These are phyloP conservation scores for Leersia perrieri DNA, from an alignment of 176 grass and related monocot genomes.

Conservation along the genomic window DNA sequence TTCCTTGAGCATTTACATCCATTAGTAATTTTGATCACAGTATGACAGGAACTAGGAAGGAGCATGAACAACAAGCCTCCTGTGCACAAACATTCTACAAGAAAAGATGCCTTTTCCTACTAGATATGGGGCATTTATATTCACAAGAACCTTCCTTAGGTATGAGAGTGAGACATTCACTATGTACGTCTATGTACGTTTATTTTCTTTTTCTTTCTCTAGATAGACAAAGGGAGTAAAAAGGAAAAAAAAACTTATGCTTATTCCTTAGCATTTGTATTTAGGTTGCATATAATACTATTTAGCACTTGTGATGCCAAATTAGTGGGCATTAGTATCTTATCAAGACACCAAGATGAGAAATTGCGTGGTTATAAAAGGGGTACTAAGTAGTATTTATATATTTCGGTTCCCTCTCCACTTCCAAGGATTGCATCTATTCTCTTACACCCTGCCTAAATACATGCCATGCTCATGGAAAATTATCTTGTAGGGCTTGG, in stretches of 20 bases:
- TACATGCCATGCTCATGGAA: slow-evolving; percentile 2
- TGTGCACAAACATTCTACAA: slow-evolving; percentile 1
- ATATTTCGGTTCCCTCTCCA: slow-evolving; percentile 55
- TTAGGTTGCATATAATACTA: slow-evolving; percentile 38
- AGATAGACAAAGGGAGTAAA: not conserved
- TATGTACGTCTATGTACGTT: not conserved
- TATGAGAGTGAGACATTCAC: slow-evolving; percentile 31
- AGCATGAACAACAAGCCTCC: not conserved
- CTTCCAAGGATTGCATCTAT: slow-evolving; percentile 66
- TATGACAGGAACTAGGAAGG: not conserved
- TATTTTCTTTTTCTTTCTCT: not conserved
- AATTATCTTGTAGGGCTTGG: not conserved
- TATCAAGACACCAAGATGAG: slow-evolving; percentile 22
- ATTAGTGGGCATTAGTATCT: slow-evolving; percentile 46
- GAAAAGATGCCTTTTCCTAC: slow-evolving; percentile 26
- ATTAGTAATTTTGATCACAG: slow-evolving; percentile 1
- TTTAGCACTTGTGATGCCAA: slow-evolving; percentile 21
- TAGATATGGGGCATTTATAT: slow-evolving; percentile 34
- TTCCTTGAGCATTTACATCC: not conserved
- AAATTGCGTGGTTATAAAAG: slow-evolving; percentile 30
- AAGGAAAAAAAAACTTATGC: slow-evolving; percentile 18
- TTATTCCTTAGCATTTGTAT: slow-evolving; percentile 37
- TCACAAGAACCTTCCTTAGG: slow-evolving; percentile 37
- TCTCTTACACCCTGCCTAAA: slow-evolving; percentile 40
- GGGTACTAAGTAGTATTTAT: slow-evolving; percentile 28